Evolutionary conservation across 2,329 filamentous ascomycete species (phyloP).

Genomic region (Apiospora arundinis): DNA sequence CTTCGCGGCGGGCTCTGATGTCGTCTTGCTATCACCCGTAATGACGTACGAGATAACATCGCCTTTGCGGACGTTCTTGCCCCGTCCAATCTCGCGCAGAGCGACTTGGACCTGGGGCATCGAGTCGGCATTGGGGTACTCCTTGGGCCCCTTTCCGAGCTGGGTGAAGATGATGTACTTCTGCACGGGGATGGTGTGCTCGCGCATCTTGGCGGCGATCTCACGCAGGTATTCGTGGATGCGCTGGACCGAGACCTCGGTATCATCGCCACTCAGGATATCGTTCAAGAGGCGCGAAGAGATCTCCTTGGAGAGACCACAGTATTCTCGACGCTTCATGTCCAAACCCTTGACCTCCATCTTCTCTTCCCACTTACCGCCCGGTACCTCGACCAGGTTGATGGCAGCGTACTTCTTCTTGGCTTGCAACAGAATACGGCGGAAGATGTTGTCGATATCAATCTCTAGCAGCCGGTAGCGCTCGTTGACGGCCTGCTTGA

Average conservation of each 20-base stretch:
- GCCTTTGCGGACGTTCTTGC: constrained; percentile 87
- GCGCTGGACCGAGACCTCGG: constrained; percentile 83
- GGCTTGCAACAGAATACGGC: constrained; percentile 88
- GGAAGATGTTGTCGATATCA: constrained; percentile 97
- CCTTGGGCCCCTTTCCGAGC: constrained; percentile 89
- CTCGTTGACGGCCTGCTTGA: constrained; percentile 94
- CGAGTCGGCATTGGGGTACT: constrained; percentile 91
- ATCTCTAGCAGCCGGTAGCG: constrained; percentile 93
- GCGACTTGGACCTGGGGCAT: constrained; percentile 99
- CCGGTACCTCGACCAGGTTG: constrained; percentile 81
- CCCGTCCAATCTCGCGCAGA: constrained; percentile 82
- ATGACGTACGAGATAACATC: constrained; percentile 98
- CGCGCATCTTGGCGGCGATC: constrained; percentile 85
- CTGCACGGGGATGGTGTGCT: constrained; percentile 72
- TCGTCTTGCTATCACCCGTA: constrained; percentile 70
- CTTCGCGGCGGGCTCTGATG: constrained; percentile 77
- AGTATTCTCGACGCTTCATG: constrained; percentile 98
- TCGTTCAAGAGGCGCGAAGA: constrained; percentile 91
- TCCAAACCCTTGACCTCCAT: constrained; percentile 98
- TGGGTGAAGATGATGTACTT: constrained; percentile 99
- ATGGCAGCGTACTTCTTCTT: constrained; percentile 99
- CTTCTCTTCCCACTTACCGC: constrained; percentile 90
- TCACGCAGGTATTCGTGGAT: constrained; percentile 94
- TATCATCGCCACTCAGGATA: constrained; percentile 91
- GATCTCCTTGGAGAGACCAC: constrained; percentile 91